phyloP scores from a whole-genome alignment of 805 yeast genomes.

The Pachysolen tannophilus region DNA sequence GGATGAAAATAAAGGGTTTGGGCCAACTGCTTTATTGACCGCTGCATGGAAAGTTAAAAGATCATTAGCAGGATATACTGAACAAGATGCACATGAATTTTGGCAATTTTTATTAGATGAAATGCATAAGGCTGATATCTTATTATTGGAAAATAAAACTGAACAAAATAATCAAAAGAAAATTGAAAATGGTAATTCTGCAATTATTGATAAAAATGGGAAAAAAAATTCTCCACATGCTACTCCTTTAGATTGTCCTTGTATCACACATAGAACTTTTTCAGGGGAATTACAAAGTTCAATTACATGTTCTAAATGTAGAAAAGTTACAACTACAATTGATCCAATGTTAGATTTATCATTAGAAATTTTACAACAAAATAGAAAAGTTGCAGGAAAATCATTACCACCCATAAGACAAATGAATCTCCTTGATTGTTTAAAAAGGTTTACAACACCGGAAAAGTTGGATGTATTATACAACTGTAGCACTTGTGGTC shows the following conservation, averaged over 20 bases:
- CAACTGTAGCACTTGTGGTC: conserved; percentile 59
- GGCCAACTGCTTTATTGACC: conserved; percentile 71
- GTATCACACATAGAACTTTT: conserved; percentile 78
- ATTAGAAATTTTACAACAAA: conserved; percentile 46
- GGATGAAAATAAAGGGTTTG: conserved; percentile 56
- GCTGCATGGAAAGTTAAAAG: conserved; percentile 85
- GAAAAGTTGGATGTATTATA: conserved; percentile 74
- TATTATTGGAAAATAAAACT: conserved; percentile 11
- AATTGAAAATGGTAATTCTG: background rate
- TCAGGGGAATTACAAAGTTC: conserved; percentile 78
- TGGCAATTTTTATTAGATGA: conserved; percentile 89
- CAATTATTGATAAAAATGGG: background rate
- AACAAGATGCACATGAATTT: conserved; percentile 98
- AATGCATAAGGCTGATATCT: conserved; percentile 48
- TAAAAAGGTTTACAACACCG: conserved; percentile 65
- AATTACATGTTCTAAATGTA: conserved; percentile 66
- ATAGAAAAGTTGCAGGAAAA: conserved; percentile 17
- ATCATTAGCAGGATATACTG: conserved; percentile 88
- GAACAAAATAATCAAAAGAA: conserved; percentile 2
- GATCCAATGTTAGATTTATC: conserved; percentile 92
- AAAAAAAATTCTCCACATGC: conserved; percentile 7
- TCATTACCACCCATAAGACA: conserved; percentile 3
- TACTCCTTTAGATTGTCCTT: conserved; percentile 39
- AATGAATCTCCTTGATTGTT: conserved; percentile 47
- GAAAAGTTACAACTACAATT: conserved; percentile 52